Evolutionary conservation across 78 protist genomes (phyloP), one percentile per base, ranked within the genome.

Genomic region (Parvularia atlantis): DNA sequence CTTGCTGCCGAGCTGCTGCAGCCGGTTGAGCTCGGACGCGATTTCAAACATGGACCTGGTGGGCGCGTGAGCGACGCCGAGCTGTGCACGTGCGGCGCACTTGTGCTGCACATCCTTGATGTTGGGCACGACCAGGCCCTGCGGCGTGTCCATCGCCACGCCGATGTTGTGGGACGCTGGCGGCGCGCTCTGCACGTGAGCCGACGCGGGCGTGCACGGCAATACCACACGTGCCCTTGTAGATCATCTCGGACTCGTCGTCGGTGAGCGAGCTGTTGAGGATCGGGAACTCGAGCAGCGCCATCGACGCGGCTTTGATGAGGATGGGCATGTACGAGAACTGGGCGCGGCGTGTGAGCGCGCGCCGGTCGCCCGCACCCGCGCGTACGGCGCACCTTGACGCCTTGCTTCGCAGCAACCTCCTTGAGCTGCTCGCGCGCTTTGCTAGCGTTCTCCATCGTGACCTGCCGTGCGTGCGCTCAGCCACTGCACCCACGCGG

Each of bases 81-180:
- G n/a, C n/a, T n/a, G n/a, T n/a, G n/a, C n/a, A n/a, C n/a, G n/a
- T n/a, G n/a, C n/a, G n/a, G n/a, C n/a, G n/a, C n/a, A n/a, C 65
- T 52, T 44, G 20, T 56, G 33, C 67, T 89, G 81, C n/a, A 87
- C 94, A 53, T 76, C 66, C 87, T 91, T 91, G 54, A 94, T 78
- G 76, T 83, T 85, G 28, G 98, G 98, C 64, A 94, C 98, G 19
- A 89, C 44, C 22, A 94, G 88, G 24, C 98, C 98, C 35, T 37
- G 35, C 26, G 91, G 91, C 2, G 98, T 87, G 82, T 90, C 95
- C 91, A 93, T 84, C 33, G 97, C 97, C 1, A 93, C 74, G n/a
- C 94, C 87, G 52, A 93, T 86, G 77, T 93, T 93, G 83, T 90
- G 95, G 44, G 79, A 46, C 0, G 58, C n/a, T n/a, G n/a, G n/a